phyloP scores from a whole-genome alignment of 306 rosid genomes.

The Abrus pulchellus region DNA sequence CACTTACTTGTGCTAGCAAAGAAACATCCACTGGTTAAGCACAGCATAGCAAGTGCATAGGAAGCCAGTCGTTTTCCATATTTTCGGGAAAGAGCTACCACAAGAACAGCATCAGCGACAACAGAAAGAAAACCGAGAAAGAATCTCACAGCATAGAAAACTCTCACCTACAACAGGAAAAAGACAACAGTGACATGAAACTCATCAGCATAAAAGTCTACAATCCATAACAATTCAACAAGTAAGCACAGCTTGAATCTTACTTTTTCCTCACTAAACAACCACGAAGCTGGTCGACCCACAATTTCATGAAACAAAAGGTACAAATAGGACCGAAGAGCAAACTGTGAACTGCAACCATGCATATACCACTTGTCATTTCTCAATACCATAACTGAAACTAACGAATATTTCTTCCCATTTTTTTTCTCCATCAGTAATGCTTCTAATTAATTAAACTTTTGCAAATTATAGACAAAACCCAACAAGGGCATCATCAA shows the following conservation, averaged over 20 bases:
- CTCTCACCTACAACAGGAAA: slow-evolving; percentile 74
- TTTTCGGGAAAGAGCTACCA: slow-evolving; percentile 89
- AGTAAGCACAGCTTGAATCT: slow-evolving; percentile 38
- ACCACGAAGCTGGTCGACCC: slow-evolving; percentile 89
- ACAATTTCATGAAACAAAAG: slow-evolving; percentile 88
- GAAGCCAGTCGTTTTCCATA: slow-evolving; percentile 90
- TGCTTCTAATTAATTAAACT: slow-evolving; percentile 10
- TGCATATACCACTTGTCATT: slow-evolving; percentile 36
- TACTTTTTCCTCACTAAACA: slow-evolving; percentile 84
- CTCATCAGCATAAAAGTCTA: slow-evolving; percentile 5
- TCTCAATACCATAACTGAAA: slow-evolving; percentile 36
- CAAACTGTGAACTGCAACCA: slow-evolving; percentile 92
- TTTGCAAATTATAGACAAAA: neutral
- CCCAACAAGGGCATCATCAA: slow-evolving; percentile 34
- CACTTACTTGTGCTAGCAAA: slow-evolving; percentile 98
- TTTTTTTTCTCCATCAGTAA: neutral
- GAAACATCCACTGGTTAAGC: slow-evolving; percentile 96
- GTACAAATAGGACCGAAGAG: slow-evolving; percentile 93
- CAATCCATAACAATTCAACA: slow-evolving; percentile 23
- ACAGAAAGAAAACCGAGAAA: slow-evolving; percentile 89
- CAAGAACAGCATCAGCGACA: slow-evolving; percentile 80
- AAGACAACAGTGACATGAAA: slow-evolving; percentile 47
- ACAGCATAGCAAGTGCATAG: slow-evolving; percentile 97
- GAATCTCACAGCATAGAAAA: slow-evolving; percentile 89
- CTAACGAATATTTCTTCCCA: slow-evolving; percentile 2